These are phyloP conservation scores for Geotrichum cucujoidarum DNA, from an alignment of 1,139 yeast species.

Conservation along the genomic window DNA sequence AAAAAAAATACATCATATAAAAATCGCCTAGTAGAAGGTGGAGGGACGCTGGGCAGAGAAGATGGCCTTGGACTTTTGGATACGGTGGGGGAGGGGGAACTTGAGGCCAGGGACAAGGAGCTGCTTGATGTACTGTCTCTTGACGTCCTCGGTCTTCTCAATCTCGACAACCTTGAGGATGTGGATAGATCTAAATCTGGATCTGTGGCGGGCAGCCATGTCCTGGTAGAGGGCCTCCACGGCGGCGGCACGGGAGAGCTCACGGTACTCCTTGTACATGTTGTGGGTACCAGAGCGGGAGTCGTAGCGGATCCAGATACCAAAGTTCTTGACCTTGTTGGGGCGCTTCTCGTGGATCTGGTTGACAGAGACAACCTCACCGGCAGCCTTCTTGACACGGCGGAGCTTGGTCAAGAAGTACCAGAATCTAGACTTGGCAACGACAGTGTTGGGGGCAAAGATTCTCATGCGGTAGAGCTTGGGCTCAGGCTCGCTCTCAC, in stretches of 20 bases:
- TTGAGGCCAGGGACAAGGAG: slow-evolving; percentile 92
- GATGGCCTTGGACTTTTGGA: slow-evolving; percentile 82
- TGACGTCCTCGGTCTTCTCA: slow-evolving; percentile 95
- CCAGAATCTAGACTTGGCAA: slow-evolving; percentile 99
- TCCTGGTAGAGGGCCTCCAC: slow-evolving; percentile 98
- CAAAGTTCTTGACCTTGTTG: slow-evolving; percentile 99
- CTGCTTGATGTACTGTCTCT: slow-evolving; percentile 99
- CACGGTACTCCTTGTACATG: slow-evolving; percentile 99
- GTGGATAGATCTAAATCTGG: slow-evolving; percentile 99
- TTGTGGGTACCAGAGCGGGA: slow-evolving; percentile 99
- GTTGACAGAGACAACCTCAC: slow-evolving; percentile 96
- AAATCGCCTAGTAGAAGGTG: slow-evolving; percentile 73
- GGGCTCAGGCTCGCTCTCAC: slow-evolving; percentile 98
- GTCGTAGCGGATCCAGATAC: slow-evolving; percentile 99
- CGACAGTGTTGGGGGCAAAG: slow-evolving; percentile 98
- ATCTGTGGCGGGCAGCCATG: slow-evolving; percentile 99
- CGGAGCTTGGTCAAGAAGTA: slow-evolving; percentile 98
- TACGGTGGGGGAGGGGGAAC: slow-evolving; percentile 99
- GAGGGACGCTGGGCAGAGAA: slow-evolving; percentile 92
- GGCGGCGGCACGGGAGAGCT: slow-evolving; percentile 98
- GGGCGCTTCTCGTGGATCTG: slow-evolving; percentile 92
- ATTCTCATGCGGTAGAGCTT: slow-evolving; percentile 99
- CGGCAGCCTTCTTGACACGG: slow-evolving; percentile 99
- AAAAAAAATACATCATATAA: slow-evolving; percentile 15
- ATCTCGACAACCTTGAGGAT: slow-evolving; percentile 93